Percentiles rank a stretch among this genome's conserved stretches.
Evolutionary conservation across 768 basidiomycete genomes (phyloP).

Genomic region (Naematelia aurantialba): DNA sequence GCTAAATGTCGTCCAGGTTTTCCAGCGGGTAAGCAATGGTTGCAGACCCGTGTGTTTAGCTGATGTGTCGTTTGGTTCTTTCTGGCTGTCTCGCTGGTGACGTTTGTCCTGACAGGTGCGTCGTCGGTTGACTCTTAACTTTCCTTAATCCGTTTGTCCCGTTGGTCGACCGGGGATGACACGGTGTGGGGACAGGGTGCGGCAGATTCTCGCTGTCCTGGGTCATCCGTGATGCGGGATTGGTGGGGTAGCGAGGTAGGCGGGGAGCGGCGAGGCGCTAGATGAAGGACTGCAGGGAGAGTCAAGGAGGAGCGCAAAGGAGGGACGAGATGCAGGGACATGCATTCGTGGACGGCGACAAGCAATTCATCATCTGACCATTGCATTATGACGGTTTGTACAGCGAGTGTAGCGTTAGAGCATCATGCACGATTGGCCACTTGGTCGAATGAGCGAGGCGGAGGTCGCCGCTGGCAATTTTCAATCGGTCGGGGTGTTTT

Average conservation of each 20-base stretch:
- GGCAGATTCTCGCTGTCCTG: too few species aligned
- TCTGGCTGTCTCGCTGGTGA: neutral
- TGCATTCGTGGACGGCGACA: neutral
- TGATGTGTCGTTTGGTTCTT: neutral
- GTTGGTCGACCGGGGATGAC: too few species aligned
- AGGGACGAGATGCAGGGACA: neutral
- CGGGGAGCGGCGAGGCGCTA: too few species aligned
- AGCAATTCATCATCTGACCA: neutral
- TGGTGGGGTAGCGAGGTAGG: too few species aligned
- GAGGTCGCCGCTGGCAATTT: neutral
- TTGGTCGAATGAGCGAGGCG: neutral
- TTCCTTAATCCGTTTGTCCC: too few species aligned
- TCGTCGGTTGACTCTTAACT: neutral
- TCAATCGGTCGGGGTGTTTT: too few species aligned
- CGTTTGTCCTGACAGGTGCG: neutral
- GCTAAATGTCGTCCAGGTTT: conserved; percentile 22
- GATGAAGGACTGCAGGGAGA: too few species aligned
- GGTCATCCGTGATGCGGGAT: too few species aligned
- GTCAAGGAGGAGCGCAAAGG: too few species aligned
- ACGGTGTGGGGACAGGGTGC: too few species aligned
- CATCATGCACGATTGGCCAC: neutral
- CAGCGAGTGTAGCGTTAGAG: neutral
- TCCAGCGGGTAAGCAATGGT: conserved; percentile 27
- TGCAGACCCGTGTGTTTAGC: neutral
- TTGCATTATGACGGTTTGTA: neutral